phyloP scores from a whole-genome alignment of 2,329 filamentous ascomycete genomes.

The Aspergillus fructus region DNA sequence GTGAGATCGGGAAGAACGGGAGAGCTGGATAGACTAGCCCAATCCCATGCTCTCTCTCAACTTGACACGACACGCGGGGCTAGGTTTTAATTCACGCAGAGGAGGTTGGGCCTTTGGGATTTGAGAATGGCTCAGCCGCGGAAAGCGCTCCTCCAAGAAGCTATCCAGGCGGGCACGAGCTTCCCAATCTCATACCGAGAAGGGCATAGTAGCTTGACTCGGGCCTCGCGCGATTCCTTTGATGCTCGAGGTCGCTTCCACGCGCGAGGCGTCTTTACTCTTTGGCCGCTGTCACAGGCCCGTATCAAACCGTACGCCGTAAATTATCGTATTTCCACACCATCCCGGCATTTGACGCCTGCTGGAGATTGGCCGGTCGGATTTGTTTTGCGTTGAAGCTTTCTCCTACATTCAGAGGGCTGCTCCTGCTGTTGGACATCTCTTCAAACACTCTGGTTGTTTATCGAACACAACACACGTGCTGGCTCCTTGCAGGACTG shows the following conservation, averaged over 20 bases:
- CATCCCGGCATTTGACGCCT: not conserved
- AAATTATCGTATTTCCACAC: constrained; percentile 11
- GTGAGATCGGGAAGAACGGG: not conserved
- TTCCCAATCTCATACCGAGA: constrained; percentile 6
- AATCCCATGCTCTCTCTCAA: not conserved
- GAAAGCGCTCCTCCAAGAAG: constrained; percentile 21
- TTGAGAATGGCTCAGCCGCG: constrained; percentile 19
- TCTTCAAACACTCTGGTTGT: not conserved
- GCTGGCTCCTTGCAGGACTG: not conserved
- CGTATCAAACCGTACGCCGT: constrained; percentile 6
- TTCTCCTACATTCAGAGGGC: not conserved
- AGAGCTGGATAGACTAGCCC: not conserved
- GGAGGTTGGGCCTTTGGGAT: not conserved
- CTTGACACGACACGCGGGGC: not conserved
- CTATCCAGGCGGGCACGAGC: constrained; percentile 5
- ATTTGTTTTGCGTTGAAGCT: not conserved
- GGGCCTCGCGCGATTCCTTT: constrained; percentile 8
- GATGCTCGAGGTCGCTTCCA: not conserved
- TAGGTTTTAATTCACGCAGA: not conserved
- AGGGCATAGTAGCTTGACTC: constrained; percentile 11
- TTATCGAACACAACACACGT: not conserved
- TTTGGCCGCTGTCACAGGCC: constrained; percentile 3
- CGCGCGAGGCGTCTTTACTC: not conserved
- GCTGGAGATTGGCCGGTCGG: not conserved
- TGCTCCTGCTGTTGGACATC: not conserved